Base-by-base conservation (phyloP, 805 yeast genomes). In the Diddensiella santjacobensis region DNA sequence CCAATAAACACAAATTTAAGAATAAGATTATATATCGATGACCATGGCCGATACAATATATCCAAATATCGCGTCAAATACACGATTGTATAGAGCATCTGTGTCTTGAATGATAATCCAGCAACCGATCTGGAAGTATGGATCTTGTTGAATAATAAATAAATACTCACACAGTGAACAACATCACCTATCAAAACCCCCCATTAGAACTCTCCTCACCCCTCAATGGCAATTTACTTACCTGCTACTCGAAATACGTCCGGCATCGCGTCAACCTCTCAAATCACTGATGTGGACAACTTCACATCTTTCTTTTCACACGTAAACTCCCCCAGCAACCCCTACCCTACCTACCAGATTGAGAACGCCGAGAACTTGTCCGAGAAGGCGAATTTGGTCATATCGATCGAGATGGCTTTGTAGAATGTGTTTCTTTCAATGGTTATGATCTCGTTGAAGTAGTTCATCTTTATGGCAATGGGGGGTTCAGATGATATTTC, bases 81-180 rank as follows among this genome's bases (percentile, higher is more conserved):
- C 17, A 88, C 96, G 26, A 82, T 54, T 38, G 77, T 80, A 65
- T 91, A 93, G 36, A 91, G 70, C 1, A 78, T 70, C 64, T 93
- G 98, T 0, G 98, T 87, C 69, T 91, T 91, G 62, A 87, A 70
- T 1, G 97, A 89, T 42, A 93, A 77, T 39, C 99, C 99, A 24
- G 80, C 78, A 41, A 85, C 81, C 4, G 95, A 82, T 51, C 72
- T 72, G 47, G 84, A 77, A 3, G 69, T 61, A 45, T 72, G 75
- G 57, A 93, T 87, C 36, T 88, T 79, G 47, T 80, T 82, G 44
- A 91, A 71, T 54, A 93, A 74, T 47, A 93, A 77, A 50, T 86
- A 70, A 43, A 87, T 86, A 58, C 95, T 82, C 15, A 84, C 80
- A 65, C 87, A 69, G 64, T 93, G 99, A 41, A 93, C 79, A 47